Evolutionary conservation across 495 filamentous ascomycete genomes (phyloP), one percentile per base, ranked within the genome.

Genomic region (Neurospora sp.): DNA sequence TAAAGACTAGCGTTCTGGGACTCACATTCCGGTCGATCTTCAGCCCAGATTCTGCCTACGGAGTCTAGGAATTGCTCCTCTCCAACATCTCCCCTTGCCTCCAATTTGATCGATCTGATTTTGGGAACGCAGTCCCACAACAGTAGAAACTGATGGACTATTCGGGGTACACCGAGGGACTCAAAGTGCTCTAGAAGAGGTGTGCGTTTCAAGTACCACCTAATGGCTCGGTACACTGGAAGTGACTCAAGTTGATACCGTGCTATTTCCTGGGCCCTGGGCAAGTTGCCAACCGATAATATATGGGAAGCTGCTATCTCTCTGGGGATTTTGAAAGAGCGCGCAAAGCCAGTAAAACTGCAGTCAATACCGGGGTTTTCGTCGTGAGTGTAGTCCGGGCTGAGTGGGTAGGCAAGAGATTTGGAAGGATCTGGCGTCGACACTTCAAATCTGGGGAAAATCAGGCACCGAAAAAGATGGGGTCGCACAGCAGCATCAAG

Each of bases 1-100:
- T 4, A n/a, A 12, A 20, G n/a, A 22, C n/a, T 22, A 0, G n/a
- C 0, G 2, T 20, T 48, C 0, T 22, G 1, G 1, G 10, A 22
- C 44, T 48, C 9, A 48, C 44, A 20, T 48, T 10, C 42, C 1
- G 44, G 44, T 0, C 18, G 44, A 2, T 48, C 18, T 48, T 48
- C 3, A 22, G 44, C 44, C 44, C 1, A 48, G 9, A 0, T 48
- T 22, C 0, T 20, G 44, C 44, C n/a, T 5, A 0, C 0, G n/a
- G 44, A 11, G 9, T 2, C 4, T 11, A 48, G 5, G 3, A 48
- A 5, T 2, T 48, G n/a, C 44, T 20, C 44, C 44, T 48, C 2
- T 48, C n/a, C 5, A 20, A 1, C 1, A 20, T 48, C 0, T 22
- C n/a, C n/a, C 18, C 44, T 20, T 20, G n/a, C 44, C n/a, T 53